These are phyloP conservation scores for Orbilia quercus DNA, from an alignment of 2,329 filamentous ascomycete genomes.

Conservation along the genomic window DNA sequence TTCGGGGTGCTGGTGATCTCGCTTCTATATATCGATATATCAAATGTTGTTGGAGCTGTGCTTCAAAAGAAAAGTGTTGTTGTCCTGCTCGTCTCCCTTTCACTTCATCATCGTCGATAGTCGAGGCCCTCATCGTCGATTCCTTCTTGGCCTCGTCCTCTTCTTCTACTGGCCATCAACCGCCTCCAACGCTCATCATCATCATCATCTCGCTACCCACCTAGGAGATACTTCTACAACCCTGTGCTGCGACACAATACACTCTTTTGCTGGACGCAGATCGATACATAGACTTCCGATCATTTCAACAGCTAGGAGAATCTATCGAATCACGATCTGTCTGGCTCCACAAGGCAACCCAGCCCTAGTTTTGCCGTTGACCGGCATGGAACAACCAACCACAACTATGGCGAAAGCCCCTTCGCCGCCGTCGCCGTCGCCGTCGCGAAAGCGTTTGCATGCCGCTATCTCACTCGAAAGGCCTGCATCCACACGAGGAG, in stretches of 20 bases:
- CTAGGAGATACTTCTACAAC: too few relatives aligned
- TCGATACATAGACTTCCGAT: too few relatives aligned
- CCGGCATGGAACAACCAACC: conserved; percentile 24
- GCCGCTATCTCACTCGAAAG: background rate
- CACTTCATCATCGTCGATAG: too few relatives aligned
- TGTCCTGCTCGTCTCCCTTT: too few relatives aligned
- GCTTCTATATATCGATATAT: background rate
- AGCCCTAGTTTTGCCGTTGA: conserved; percentile 6
- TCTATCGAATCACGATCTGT: background rate
- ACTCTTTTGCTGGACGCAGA: too few relatives aligned
- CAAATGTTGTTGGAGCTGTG: background rate
- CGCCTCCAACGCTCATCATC: background rate
- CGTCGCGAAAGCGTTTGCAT: conserved; percentile 23
- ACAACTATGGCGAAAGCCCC: background rate
- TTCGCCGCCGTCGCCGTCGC: conserved; percentile 5
- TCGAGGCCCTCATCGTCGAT: background rate
- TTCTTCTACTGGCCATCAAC: background rate
- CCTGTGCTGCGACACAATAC: too few relatives aligned
- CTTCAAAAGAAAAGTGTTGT: conserved; percentile 5
- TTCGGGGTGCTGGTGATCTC: too few relatives aligned
- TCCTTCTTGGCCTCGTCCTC: background rate
- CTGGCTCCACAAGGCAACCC: background rate
- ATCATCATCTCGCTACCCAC: background rate
- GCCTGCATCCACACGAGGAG: background rate
- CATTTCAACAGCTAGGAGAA: too few relatives aligned